Base-by-base conservation (phyloP, 345 rosid species). In the Diplotaxis tenuifolia region DNA sequence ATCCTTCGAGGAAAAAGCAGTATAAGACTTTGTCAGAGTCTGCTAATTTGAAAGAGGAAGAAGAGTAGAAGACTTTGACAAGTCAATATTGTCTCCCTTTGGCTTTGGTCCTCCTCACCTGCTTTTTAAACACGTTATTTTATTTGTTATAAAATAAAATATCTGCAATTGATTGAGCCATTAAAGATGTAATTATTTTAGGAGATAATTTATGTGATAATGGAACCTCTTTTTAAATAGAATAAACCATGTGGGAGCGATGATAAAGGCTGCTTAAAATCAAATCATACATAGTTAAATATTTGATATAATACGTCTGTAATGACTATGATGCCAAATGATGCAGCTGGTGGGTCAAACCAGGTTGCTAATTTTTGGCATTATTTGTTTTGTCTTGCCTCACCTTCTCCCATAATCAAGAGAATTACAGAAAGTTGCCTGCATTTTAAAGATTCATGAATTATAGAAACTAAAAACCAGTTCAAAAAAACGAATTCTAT, bases 161-260 rank as follows among this genome's bases (percentile, higher is more conserved):
- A 42, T 14, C 7, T 12, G 45, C 2, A 38, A 38, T 2, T 42
- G 49, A n/a, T 42, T 42, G 49, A 42, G 49, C 49, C 49, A 12
- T 42, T 42, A 42, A 42, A 14, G 18, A 14, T 12, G 7, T 42
- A 7, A 42, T 42, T 42, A 42, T 42, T 42, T 42, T 42, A 42
- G 49, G n/a, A n/a, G n/a, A n/a, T 42, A 42, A 42, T 5, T n/a
- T 42, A 42, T 6, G 65, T 6, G 6, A 55, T 55, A 55, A 73
- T 55, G 65, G 54, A 31, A 21, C 63, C 15, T 65, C 49, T 36
- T 45, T 38, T 45, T 4, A 5, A 50, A 52, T 22, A 62, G 29
- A 18, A 25, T 50, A 9, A 9, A 4, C 75, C 69, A 72, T 72
- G 75, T 53, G 75, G 40, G 54, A 34, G 36, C 53, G 31, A 27